A percentile compares a stretch with the other conserved stretches of the same genome.
Evolutionary conservation across 805 yeast species (phyloP).

Genomic region (Ogataea nonfermentans): DNA sequence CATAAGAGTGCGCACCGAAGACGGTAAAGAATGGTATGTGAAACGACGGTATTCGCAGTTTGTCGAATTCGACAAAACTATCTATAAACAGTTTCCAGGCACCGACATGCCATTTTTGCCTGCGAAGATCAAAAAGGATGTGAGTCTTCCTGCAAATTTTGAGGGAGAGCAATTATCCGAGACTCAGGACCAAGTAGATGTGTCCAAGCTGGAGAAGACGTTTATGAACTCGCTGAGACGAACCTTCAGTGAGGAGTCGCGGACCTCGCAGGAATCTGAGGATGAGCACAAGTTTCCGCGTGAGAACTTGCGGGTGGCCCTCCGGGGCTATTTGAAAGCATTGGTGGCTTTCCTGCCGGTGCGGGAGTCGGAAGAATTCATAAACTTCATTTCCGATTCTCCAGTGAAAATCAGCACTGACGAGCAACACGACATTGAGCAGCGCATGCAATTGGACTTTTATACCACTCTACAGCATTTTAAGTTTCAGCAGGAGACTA

Average conservation of each 20-base stretch:
- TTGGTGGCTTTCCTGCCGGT: conserved; percentile 56
- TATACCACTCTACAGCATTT: conserved; percentile 58
- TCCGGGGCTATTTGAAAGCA: conserved; percentile 67
- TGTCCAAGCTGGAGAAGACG: conserved; percentile 22
- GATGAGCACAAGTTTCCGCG: conserved; percentile 44
- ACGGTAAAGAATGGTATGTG: conserved; percentile 44
- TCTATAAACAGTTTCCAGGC: conserved; percentile 66
- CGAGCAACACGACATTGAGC: conserved; percentile 55
- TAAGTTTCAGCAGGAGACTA: conserved; percentile 62
- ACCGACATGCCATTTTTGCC: conserved; percentile 45
- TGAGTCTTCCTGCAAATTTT: conserved; percentile 19
- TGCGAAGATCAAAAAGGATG: conserved; percentile 28
- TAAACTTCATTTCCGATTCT: conserved; percentile 49
- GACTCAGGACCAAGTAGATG: conserved; percentile 13
- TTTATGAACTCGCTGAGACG: conserved; percentile 20
- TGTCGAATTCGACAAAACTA: conserved; percentile 48
- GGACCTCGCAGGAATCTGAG: conserved; percentile 6
- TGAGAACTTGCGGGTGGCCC: conserved; percentile 73
- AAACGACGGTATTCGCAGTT: conserved; percentile 70
- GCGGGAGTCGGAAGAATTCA: conserved; percentile 48
- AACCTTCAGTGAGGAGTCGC: conserved; percentile 8
- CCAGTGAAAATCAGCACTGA: conserved; percentile 39
- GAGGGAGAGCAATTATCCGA: conserved; percentile 11
- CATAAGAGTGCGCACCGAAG: conserved; percentile 40
- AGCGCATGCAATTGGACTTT: conserved; percentile 60